Percentiles rank a stretch among this genome's conserved stretches.
These are phyloP conservation scores for Clathrus columnatus DNA, from an alignment of 768 basidiomycete species.

Conservation along the genomic window DNA sequence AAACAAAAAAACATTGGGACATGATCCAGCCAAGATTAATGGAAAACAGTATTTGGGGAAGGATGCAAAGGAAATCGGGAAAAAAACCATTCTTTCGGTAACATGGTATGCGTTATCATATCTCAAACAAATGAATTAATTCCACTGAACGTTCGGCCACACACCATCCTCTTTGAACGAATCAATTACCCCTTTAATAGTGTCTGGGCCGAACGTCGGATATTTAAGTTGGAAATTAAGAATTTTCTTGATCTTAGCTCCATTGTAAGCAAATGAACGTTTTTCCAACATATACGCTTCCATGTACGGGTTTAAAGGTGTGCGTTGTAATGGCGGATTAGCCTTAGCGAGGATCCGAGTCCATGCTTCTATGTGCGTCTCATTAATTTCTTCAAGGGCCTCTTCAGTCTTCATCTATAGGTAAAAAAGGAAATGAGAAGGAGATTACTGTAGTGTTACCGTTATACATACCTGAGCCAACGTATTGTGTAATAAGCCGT, in stretches of 20 bases:
- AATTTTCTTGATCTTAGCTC: slow-evolving; percentile 65
- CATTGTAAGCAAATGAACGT: slow-evolving; percentile 58
- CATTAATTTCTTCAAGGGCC: slow-evolving; percentile 74
- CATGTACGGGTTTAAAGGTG: slow-evolving; percentile 72
- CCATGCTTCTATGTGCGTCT: slow-evolving; percentile 76
- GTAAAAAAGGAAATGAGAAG: not conserved
- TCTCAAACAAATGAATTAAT: not conserved
- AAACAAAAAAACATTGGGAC: not conserved
- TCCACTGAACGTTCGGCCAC: slow-evolving; percentile 27
- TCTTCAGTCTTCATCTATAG: slow-evolving; percentile 57
- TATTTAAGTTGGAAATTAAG: slow-evolving; percentile 57
- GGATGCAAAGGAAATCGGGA: not conserved
- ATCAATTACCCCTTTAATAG: slow-evolving; percentile 61
- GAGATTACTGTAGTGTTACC: not conserved
- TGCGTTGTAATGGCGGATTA: slow-evolving; percentile 60
- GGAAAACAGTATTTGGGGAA: not conserved
- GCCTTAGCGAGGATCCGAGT: slow-evolving; percentile 69
- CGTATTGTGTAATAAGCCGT: slow-evolving; percentile 59
- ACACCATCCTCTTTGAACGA: slow-evolving; percentile 70
- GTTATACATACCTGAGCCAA: slow-evolving; percentile 47
- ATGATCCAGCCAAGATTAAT: not conserved
- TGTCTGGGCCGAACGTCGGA: slow-evolving; percentile 54
- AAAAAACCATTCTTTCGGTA: not conserved
- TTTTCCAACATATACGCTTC: slow-evolving; percentile 64
- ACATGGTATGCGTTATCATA: not conserved